These are phyloP conservation scores for Diatrype stigma DNA, from an alignment of 2,329 filamentous ascomycete species.

Conservation along the genomic window DNA sequence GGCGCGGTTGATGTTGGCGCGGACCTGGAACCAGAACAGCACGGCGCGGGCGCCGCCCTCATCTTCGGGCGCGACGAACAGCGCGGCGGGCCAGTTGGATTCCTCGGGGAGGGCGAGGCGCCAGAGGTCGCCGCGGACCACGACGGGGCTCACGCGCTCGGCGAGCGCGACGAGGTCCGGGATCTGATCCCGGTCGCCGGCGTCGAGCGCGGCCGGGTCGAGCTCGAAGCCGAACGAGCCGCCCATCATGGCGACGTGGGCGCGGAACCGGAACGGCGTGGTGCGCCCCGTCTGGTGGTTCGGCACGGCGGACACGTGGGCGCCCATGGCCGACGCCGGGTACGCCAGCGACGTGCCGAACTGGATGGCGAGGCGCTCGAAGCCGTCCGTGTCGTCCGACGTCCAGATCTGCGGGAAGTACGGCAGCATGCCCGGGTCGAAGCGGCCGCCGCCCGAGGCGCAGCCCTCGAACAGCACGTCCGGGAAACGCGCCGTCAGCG, in stretches of 20 bases:
- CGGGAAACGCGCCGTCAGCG: constrained; percentile 55
- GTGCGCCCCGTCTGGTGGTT: constrained; percentile 54
- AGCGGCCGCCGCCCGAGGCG: constrained; percentile 60
- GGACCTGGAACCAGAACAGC: constrained; percentile 58
- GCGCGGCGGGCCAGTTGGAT: constrained; percentile 58
- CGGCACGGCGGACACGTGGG: constrained; percentile 59
- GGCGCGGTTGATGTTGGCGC: constrained; percentile 47
- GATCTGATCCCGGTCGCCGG: constrained; percentile 48
- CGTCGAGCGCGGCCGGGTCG: constrained; percentile 47
- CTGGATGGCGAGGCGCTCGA: constrained; percentile 58
- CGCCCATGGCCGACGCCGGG: constrained; percentile 59
- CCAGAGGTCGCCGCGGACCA: constrained; percentile 56
- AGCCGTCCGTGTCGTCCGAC: constrained; percentile 60
- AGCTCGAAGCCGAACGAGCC: constrained; percentile 64
- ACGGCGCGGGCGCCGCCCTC: constrained; percentile 46
- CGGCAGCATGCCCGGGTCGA: constrained; percentile 59
- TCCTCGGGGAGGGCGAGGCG: constrained; percentile 54
- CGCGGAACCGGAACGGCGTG: constrained; percentile 55
- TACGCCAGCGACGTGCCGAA: constrained; percentile 61
- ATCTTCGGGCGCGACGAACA: constrained; percentile 53
- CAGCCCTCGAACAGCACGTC: constrained; percentile 64
- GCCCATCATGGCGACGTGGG: constrained; percentile 65
- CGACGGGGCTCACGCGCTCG: constrained; percentile 54
- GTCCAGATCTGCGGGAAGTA: constrained; percentile 66
- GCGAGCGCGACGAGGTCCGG: constrained; percentile 51